Evolutionary conservation across 2,329 filamentous ascomycete species (phyloP), one percentile per base, ranked within the genome.

Genomic region (Chaetomiaceae sp.): DNA sequence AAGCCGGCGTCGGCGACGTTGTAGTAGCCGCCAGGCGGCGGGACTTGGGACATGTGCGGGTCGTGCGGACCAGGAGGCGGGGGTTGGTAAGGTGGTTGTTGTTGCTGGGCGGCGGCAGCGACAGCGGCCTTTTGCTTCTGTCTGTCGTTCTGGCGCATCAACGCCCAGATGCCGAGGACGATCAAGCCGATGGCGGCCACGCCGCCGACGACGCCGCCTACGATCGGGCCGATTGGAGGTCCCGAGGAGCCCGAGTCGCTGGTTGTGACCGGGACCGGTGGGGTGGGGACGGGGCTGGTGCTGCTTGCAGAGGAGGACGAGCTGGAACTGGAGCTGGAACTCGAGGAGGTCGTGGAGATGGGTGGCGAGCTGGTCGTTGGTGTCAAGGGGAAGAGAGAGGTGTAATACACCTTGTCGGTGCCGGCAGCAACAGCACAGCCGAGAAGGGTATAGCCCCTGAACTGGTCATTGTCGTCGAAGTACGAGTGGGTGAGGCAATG

Each of bases 401-500:
- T 35, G 24, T 41, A 34, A 49, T 50, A 59, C 18, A 64, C 52
- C 1, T 46, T 42, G 20, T 58, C 55, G 7, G 52, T 53, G 6
- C 45, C 51, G 27, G 42, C 42, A 9, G 54, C 55, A 18, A 53
- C 56, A 44, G 47, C 60, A 41, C 64, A 67, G 10, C 56, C 60
- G 11, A 59, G 52, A 8, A 66, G 48, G 4, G 53, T 63, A 47
- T 62, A 67, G 34, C 58, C 57, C 1, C n/a, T 40, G 32, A 58
- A 52, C 11, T 6, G 2, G 6, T 22, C 14, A 38, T 59, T 58
- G 3, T 50, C n/a, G n/a, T n/a, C n/a, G n/a, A n/a, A 50, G 47
- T 63, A 67, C 12, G 56, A 34, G 48, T 65, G 55, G 2, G 60
- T 65, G 26, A 58, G 43, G 51, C 64, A 67, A 44, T 60, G 46